Evolutionary conservation across 1,284 basidiomycete species (phyloP).

Genomic region (Pseudozyma sp.): DNA sequence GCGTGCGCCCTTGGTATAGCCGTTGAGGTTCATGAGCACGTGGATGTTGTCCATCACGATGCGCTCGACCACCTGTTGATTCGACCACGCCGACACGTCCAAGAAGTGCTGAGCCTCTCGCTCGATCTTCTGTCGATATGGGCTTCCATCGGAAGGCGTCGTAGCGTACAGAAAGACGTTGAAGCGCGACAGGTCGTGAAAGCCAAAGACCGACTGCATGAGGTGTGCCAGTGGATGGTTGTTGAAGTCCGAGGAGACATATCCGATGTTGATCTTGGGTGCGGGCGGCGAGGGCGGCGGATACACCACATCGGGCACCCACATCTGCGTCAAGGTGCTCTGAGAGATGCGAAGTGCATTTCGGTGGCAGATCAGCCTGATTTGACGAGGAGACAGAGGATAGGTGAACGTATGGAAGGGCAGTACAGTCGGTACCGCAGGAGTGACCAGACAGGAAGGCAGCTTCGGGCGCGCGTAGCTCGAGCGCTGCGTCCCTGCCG

Average conservation of each 20-base stretch:
- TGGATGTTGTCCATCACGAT: constrained; percentile 74
- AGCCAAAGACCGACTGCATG: constrained; percentile 75
- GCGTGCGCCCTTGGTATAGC: constrained; percentile 77
- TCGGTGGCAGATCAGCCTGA: constrained; percentile 74
- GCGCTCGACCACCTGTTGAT: constrained; percentile 71
- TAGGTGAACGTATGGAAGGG: constrained; percentile 77
- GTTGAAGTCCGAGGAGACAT: constrained; percentile 76
- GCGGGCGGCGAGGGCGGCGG: constrained; percentile 73
- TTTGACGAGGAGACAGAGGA: constrained; percentile 72
- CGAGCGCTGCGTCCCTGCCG: constrained; percentile 15
- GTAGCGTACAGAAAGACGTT: constrained; percentile 75
- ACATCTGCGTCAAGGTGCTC: constrained; percentile 72
- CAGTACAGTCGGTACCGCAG: constrained; percentile 73
- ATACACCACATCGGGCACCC: constrained; percentile 73
- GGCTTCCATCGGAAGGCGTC: constrained; percentile 73
- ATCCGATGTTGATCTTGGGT: constrained; percentile 73
- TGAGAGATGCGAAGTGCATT: constrained; percentile 75
- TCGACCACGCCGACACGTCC: constrained; percentile 73
- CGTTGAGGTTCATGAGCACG: constrained; percentile 75
- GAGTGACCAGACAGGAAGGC: constrained; percentile 70
- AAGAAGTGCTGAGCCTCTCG: constrained; percentile 72
- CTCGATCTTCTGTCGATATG: constrained; percentile 74
- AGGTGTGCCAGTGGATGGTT: constrained; percentile 77
- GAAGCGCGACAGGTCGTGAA: constrained; percentile 73
- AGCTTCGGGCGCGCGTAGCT: constrained; percentile 68